phyloP scores from a whole-genome alignment of 371 early-diverging fungal genomes.

The Funneliformis caledonium region DNA sequence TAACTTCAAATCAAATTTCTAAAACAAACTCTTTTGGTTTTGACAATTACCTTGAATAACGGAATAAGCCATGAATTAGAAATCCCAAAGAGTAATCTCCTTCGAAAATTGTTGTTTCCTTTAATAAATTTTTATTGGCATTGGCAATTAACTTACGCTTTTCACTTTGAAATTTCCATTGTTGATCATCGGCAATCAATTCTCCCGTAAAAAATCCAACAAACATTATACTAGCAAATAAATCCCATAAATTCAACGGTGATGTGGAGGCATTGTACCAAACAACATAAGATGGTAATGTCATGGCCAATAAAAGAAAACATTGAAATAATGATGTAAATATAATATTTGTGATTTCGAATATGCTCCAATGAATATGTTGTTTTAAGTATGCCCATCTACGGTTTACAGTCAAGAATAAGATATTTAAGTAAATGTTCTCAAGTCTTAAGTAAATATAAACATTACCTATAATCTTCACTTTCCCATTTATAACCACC shows the following conservation, averaged over 20 bases:
- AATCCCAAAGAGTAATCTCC: slow-evolving; percentile 70
- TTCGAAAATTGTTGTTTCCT: slow-evolving; percentile 42
- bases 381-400: slow-evolving; percentile 69
- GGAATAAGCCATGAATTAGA: slow-evolving; percentile 73
- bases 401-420: slow-evolving; percentile 39
- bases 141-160: slow-evolving; percentile 59
- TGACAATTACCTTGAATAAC: slow-evolving; percentile 70
- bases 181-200: slow-evolving; percentile 82
- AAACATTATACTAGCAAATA: slow-evolving; percentile 52
- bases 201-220: slow-evolving; percentile 61
- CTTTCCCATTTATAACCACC: slow-evolving; percentile 75
- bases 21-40: neutral
- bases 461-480: slow-evolving; percentile 63
- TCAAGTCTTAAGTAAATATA: too few relatives aligned
- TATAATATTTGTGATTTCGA: slow-evolving; percentile 74
- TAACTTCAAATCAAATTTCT: neutral
- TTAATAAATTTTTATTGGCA: neutral
- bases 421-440: neutral
- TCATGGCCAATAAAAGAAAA: slow-evolving; percentile 64
- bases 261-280: slow-evolving; percentile 42
- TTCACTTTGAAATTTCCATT: slow-evolving; percentile 75
- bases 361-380: slow-evolving; percentile 52
- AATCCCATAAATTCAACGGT: slow-evolving; percentile 40
- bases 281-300: slow-evolving; percentile 64
- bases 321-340: slow-evolving; percentile 81